A percentile compares a stretch with the other conserved stretches of the same genome.
phyloP scores from a whole-genome alignment of 371 early-diverging fungal genomes.

The Circinella umbellata region DNA sequence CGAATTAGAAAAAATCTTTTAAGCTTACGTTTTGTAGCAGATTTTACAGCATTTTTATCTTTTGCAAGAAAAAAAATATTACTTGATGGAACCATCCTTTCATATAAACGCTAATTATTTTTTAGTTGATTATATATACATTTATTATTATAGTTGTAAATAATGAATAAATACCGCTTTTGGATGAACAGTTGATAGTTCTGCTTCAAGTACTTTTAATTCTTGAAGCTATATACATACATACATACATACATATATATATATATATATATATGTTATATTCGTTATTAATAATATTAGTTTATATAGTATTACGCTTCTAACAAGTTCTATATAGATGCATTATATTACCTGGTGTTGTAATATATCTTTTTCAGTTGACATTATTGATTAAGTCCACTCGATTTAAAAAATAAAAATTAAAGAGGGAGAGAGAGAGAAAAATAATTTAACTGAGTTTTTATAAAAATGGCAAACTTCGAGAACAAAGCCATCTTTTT shows the following conservation, averaged over 20 bases:
- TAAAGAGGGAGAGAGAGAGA: background rate
- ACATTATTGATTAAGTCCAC: background rate
- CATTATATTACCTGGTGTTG: constrained; percentile 5
- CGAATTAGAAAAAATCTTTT: too few relatives aligned
- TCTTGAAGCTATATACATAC: constrained; percentile 24
- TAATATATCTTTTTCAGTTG: constrained; percentile 2
- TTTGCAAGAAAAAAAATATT: constrained; percentile 21
- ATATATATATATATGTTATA: too few relatives aligned
- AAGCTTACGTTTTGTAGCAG: constrained; percentile 17
- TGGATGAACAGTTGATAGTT: constrained; percentile 16
- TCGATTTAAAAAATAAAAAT: too few relatives aligned
- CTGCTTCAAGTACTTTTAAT: constrained; percentile 15
- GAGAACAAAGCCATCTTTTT: too few relatives aligned
- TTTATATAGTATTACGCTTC: too few relatives aligned
- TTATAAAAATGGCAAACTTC: background rate
- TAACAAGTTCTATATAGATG: too few relatives aligned
- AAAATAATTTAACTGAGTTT: constrained; percentile 1
- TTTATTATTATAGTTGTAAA: background rate
- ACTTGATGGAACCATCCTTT: constrained; percentile 19
- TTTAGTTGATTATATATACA: background rate
- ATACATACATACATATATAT: too few relatives aligned
- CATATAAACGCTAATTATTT: constrained; percentile 8
- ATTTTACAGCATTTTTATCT: constrained; percentile 19
- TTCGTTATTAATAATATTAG: too few relatives aligned
- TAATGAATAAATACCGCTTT: constrained; percentile 14